A percentile compares a stretch with the other conserved stretches of the same genome.
Conservation (phyloP, 164 flowering plant species). For the Protea cynaroides region DNA sequence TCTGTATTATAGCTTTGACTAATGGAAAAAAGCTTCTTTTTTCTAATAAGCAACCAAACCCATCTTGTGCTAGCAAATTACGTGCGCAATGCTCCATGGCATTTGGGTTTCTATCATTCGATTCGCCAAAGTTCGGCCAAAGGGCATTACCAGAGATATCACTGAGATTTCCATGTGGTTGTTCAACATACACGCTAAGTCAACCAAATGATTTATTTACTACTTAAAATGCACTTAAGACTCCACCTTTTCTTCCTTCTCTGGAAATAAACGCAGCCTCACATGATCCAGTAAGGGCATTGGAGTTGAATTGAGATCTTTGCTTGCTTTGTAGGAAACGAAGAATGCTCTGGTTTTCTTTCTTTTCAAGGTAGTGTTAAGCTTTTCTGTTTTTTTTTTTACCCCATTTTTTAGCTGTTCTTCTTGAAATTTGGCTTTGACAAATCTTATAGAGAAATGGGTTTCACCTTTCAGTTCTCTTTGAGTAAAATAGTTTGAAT, state of each 20-base stretch:
- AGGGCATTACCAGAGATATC: conserved; percentile 21
- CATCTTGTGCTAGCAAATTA: too few relatives aligned
- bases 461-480: conserved; percentile 4
- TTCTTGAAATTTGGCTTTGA: conserved; percentile 14
- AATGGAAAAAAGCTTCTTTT: background rate
- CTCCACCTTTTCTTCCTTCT: conserved; percentile 11
- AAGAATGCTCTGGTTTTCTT: conserved; percentile 21
- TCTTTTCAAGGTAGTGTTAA: conserved; percentile 17
- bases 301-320: conserved; percentile 16
- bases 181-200: conserved; percentile 26
- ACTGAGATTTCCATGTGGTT: conserved; percentile 15
- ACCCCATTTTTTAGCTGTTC: background rate
- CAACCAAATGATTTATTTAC: conserved; percentile 17
- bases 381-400: conserved; percentile 1
- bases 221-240: conserved; percentile 7
- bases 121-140: conserved; percentile 44
- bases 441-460: conserved; percentile 14
- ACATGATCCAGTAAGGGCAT: conserved; percentile 8
- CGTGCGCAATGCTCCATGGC: too few relatives aligned
- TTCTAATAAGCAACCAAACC: background rate
- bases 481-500: background rate
- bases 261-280: conserved; percentile 14
- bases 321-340: conserved; percentile 33
- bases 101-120: background rate
- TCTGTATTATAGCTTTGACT: background rate